Conservation (phyloP, 805 yeast species). For the Saturnispora serradocipensis region DNA sequence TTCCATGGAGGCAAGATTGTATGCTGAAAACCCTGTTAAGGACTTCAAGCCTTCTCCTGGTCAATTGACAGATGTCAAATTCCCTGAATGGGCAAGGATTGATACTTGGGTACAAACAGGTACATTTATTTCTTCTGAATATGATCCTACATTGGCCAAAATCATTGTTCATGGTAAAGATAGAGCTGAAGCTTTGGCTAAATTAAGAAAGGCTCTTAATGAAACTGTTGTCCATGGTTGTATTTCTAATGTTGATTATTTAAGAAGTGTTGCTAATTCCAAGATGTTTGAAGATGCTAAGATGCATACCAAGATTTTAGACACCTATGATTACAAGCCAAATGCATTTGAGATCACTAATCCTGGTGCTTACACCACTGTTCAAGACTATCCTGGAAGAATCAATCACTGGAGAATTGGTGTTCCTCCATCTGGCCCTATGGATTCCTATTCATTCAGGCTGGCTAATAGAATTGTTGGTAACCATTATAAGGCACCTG, state of each 20-base stretch:
- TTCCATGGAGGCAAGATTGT: slow-evolving; percentile 92
- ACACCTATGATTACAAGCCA: slow-evolving; percentile 69
- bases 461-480: slow-evolving; percentile 88
- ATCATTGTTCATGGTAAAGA: slow-evolving; percentile 91
- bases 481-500: slow-evolving; percentile 73
- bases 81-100: slow-evolving; percentile 87
- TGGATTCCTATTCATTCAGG: slow-evolving; percentile 89
- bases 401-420: slow-evolving; percentile 82
- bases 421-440: slow-evolving; percentile 98
- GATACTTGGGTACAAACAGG: slow-evolving; percentile 94
- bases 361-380: slow-evolving; percentile 95
- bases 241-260: slow-evolving; percentile 80
- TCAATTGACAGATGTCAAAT: slow-evolving; percentile 71
- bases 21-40: slow-evolving; percentile 95
- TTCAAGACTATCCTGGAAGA: slow-evolving; percentile 94
- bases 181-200: slow-evolving; percentile 72
- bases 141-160: slow-evolving; percentile 93
- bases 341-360: slow-evolving; percentile 73
- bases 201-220: slow-evolving; percentile 69
- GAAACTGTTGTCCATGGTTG: slow-evolving; percentile 88
- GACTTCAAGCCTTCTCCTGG: slow-evolving; percentile 97
- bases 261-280: slow-evolving; percentile 77
- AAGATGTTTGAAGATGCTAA: slow-evolving; percentile 74
- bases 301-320: slow-evolving; percentile 83
- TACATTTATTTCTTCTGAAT: slow-evolving; percentile 80